Base-by-base conservation (phyloP, 352 stramenopile genomes). In the Globisporangium irregulare region DNA sequence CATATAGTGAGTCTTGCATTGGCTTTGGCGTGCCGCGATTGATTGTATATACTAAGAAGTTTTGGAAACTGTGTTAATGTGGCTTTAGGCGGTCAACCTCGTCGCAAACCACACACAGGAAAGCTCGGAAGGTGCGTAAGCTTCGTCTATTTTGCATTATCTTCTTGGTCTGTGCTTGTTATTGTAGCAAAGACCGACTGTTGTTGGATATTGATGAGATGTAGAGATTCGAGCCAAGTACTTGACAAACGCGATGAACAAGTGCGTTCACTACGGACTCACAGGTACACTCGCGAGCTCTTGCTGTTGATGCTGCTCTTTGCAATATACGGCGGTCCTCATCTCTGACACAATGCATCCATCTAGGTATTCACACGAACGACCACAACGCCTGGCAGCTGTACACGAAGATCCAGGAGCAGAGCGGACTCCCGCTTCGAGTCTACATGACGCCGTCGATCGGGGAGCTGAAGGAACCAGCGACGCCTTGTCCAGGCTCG, bases 311-410 rank as follows among this genome's bases (percentile, higher is more conserved):
- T 59, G 24, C 34, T 22, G 18, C 53, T 15, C 34, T 20, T 12
- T 3, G 10, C 15, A 14, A 20, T 18, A 22, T n/a, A 27, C 0
- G 22, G 3, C 46, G 29, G 3, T n/a, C 12, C 64, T 56, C 59
- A 70, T 46, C 36, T 10, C 43, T 4, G 5, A 22, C 41, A 7
- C 9, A 22, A 22, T 65, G 34, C 48, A n/a, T n/a, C 0, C 48
- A n/a, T n/a, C 1, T 50, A 82, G 84, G 73, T 38, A 89, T 97
- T 60, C 84, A 97, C 51, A 96, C 90, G 9, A 97, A 97, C 64
- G 90, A 97, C 65, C 74, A 89, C 51, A 73, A 93, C 27, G 89
- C 81, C 18, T 92, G 89, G 78, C 65, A 75, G n/a, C 68, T 97
- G 55, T 97, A 97, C 77, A 62, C 63, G 10, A 75, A 89, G 66